Evolutionary conservation across 306 rosid genomes (phyloP).

Genomic region (Ziziphus jujuba): DNA sequence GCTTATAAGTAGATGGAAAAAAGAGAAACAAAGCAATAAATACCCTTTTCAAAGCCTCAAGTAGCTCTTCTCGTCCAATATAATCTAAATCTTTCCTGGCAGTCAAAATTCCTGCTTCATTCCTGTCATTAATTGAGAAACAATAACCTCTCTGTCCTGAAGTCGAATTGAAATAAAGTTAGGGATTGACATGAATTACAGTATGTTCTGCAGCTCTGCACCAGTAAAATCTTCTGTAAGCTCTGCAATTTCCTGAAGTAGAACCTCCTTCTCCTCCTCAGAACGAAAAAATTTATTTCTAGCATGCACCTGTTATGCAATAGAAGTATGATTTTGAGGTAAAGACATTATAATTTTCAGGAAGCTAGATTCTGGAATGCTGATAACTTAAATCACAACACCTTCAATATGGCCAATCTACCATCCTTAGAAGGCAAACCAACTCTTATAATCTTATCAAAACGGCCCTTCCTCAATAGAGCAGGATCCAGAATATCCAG

Average conservation of each 20-base stretch:
- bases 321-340: conserved; percentile 13
- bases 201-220: conserved; percentile 95
- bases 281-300: conserved; percentile 84
- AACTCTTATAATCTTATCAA: conserved; percentile 97
- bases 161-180: conserved; percentile 22
- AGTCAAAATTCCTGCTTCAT: conserved; percentile 99
- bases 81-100: conserved; percentile 93
- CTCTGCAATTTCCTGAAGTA: conserved; percentile 84
- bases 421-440: conserved; percentile 97
- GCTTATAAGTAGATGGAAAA: conserved; percentile 8
- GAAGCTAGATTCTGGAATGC: conserved; percentile 6
- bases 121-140: conserved; percentile 58
- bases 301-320: conserved; percentile 81
- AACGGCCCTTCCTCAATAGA: conserved; percentile 94
- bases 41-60: conserved; percentile 96
- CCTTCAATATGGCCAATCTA: conserved; percentile 92
- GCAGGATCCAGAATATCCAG: conserved; percentile 98
- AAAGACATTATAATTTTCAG: conserved; percentile 1
- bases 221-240: conserved; percentile 94
- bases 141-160: conserved; percentile 24
- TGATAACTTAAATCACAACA: conserved; percentile 29
- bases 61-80: conserved; percentile 86
- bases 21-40: no score
- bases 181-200: conserved; percentile 49
- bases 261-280: conserved; percentile 71